Percentiles rank a stretch among this genome's conserved stretches.
These are phyloP conservation scores for Kockovaella imperatae DNA, from an alignment of 768 basidiomycete genomes.

Conservation along the genomic window DNA sequence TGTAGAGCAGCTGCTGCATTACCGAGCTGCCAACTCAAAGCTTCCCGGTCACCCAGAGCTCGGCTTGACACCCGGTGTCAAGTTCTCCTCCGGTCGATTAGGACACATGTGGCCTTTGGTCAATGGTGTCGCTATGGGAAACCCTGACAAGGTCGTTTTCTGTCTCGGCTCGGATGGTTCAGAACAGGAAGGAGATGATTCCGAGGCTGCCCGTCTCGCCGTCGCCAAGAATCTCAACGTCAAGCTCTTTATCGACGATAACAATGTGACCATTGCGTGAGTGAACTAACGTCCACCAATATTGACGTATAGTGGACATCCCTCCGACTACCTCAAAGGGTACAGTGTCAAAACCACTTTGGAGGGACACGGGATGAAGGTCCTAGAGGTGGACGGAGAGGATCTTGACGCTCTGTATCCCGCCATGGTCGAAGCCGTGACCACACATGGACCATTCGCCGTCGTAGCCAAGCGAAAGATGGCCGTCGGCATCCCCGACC, in stretches of 20 bases:
- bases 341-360: conserved; percentile 65
- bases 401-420: conserved; percentile 70
- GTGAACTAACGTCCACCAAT: too few relatives aligned
- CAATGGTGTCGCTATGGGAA: conserved; percentile 74
- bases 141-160: conserved; percentile 68
- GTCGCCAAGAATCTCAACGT: conserved; percentile 75
- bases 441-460: conserved; percentile 67
- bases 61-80: conserved; percentile 82
- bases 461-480: conserved; percentile 64
- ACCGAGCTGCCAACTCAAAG: conserved; percentile 76
- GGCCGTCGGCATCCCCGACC: conserved; percentile 63
- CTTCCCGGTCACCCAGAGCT: conserved; percentile 85
- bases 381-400: conserved; percentile 66
- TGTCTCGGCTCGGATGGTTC: conserved; percentile 83
- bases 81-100: conserved; percentile 86
- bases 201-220: conserved; percentile 78
- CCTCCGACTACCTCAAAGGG: conserved; percentile 74
- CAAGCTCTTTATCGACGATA: conserved; percentile 81
- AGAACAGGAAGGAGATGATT: conserved; percentile 85
- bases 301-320: conserved; percentile 63
- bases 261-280: conserved; percentile 75
- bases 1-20: conserved; percentile 69
- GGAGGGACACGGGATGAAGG: conserved; percentile 72
- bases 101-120: conserved; percentile 87
- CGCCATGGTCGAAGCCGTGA: conserved; percentile 55